These are phyloP conservation scores for Poteriospumella lacustris DNA, from an alignment of 108 stramenopile genomes.

Conservation along the genomic window DNA sequence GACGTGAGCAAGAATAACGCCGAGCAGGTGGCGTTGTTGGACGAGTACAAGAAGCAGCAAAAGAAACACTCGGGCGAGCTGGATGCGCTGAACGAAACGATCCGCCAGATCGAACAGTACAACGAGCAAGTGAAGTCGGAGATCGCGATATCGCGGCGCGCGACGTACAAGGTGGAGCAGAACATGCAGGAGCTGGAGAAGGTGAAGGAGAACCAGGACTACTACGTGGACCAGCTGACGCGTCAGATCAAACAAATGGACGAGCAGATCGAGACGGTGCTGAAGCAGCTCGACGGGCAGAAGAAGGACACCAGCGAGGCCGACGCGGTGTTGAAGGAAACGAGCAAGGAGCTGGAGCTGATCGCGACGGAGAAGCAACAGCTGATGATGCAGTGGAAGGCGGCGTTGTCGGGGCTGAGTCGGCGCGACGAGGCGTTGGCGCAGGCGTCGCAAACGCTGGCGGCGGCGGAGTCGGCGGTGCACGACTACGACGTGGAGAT, in stretches of 20 bases:
- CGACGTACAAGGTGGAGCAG: slow-evolving; percentile 67
- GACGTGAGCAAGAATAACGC: slow-evolving; percentile 32
- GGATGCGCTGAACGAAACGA: slow-evolving; percentile 53
- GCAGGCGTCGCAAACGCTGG: slow-evolving; percentile 56
- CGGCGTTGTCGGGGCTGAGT: slow-evolving; percentile 60
- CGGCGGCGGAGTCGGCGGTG: slow-evolving; percentile 51
- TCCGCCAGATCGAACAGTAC: slow-evolving; percentile 67
- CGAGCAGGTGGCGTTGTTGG: slow-evolving; percentile 38
- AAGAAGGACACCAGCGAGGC: slow-evolving; percentile 60
- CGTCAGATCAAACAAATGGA: slow-evolving; percentile 56
- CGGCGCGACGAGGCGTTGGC: slow-evolving; percentile 71
- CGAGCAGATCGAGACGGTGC: slow-evolving; percentile 53
- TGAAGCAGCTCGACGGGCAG: slow-evolving; percentile 25
- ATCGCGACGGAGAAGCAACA: slow-evolving; percentile 69
- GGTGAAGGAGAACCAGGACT: slow-evolving; percentile 64
- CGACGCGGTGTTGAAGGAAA: slow-evolving; percentile 63
- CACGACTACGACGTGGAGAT: slow-evolving; percentile 53
- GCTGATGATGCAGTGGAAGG: slow-evolving; percentile 72
- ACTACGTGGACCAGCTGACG: slow-evolving; percentile 65
- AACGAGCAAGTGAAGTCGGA: slow-evolving; percentile 72
- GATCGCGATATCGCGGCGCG: slow-evolving; percentile 63
- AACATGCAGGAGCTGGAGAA: slow-evolving; percentile 62
- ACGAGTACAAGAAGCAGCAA: slow-evolving; percentile 30
- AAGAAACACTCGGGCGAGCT: slow-evolving; percentile 48
- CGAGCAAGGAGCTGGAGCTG: slow-evolving; percentile 60